Conservation (phyloP, 1,284 basidiomycete genomes). For the Apiotrichum gracile region DNA sequence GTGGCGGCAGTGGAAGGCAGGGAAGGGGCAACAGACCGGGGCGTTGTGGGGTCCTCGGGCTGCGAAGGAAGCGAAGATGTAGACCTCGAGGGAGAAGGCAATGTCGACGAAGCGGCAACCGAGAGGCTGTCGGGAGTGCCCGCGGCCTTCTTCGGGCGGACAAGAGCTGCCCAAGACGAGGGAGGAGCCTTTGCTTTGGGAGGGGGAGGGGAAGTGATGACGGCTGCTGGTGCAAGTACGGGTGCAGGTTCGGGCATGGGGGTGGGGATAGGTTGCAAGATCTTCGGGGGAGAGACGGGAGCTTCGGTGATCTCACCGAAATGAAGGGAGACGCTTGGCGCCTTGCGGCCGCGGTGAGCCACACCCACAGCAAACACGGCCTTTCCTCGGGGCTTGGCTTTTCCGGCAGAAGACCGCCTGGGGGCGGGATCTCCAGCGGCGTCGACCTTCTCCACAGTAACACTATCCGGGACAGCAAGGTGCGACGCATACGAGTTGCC, state of each 20-base stretch:
- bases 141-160: conserved; percentile 35
- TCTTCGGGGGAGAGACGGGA: not conserved
- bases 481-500: conserved; percentile 19
- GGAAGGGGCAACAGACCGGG: conserved; percentile 52
- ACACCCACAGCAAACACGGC: conserved; percentile 18
- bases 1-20: conserved; percentile 52
- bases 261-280: not conserved
- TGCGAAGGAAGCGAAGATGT: conserved; percentile 17
- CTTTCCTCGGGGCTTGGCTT: conserved; percentile 15
- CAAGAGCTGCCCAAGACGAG: conserved; percentile 66
- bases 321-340: not conserved
- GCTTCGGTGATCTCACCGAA: conserved; percentile 8
- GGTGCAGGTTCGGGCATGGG: not conserved
- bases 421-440: not conserved
- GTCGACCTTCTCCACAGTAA: conserved; percentile 8
- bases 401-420: conserved; percentile 11
- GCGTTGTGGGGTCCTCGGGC: conserved; percentile 21
- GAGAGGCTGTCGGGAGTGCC: conserved; percentile 17
- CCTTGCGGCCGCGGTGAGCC: conserved; percentile 3
- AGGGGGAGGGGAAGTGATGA: not conserved
- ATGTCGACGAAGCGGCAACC: conserved; percentile 21
- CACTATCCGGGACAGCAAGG: conserved; percentile 10
- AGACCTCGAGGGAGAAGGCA: conserved; percentile 23
- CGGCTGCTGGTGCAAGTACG: conserved; percentile 1
- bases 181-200: conserved; percentile 53